Percentiles rank a stretch among this genome's conserved stretches.
These are phyloP conservation scores for Ulmus americana DNA, from an alignment of 331 rosid species.

Conservation along the genomic window DNA sequence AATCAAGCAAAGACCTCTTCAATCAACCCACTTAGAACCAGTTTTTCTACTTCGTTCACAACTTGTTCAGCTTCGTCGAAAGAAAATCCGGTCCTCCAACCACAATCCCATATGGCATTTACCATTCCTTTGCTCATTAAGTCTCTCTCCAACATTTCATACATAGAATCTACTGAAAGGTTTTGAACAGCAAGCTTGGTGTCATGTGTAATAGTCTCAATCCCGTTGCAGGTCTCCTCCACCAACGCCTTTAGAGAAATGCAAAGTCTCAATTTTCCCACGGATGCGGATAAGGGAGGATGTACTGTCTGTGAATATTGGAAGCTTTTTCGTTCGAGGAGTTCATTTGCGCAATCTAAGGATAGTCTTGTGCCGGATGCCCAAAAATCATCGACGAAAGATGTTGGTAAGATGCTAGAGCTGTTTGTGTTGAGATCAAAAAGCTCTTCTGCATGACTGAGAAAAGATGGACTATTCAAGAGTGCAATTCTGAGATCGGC, in stretches of 20 bases:
- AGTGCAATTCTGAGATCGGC: conserved; percentile 42
- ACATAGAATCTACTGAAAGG: conserved; percentile 35
- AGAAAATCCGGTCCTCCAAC: conserved; percentile 64
- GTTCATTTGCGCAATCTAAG: conserved; percentile 68
- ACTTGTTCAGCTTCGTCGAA: conserved; percentile 63
- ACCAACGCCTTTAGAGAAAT: conserved; percentile 46
- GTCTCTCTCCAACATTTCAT: conserved; percentile 59
- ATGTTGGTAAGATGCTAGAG: conserved; percentile 30
- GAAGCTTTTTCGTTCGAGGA: conserved; percentile 40
- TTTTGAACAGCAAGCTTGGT: conserved; percentile 30
- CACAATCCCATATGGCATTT: conserved; percentile 64
- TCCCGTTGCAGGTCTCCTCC: conserved; percentile 42
- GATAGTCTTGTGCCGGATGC: conserved; percentile 29
- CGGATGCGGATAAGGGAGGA: conserved; percentile 33
- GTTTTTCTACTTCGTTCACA: conserved; percentile 46
- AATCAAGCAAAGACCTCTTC: conserved; percentile 55
- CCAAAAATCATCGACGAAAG: conserved; percentile 15
- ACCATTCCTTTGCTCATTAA: conserved; percentile 46
- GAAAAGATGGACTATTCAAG: conserved; percentile 50
- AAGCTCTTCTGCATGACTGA: conserved; percentile 48
- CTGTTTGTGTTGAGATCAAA: conserved; percentile 41
- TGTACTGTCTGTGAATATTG: conserved; percentile 30
- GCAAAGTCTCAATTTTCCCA: conserved; percentile 32
- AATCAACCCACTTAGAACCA: conserved; percentile 52
- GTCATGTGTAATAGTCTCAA: conserved; percentile 42